Percentiles rank a stretch among this genome's conserved stretches.
Evolutionary conservation across 2,329 filamentous ascomycete species (phyloP).

Genomic region (Cercospora sp.): DNA sequence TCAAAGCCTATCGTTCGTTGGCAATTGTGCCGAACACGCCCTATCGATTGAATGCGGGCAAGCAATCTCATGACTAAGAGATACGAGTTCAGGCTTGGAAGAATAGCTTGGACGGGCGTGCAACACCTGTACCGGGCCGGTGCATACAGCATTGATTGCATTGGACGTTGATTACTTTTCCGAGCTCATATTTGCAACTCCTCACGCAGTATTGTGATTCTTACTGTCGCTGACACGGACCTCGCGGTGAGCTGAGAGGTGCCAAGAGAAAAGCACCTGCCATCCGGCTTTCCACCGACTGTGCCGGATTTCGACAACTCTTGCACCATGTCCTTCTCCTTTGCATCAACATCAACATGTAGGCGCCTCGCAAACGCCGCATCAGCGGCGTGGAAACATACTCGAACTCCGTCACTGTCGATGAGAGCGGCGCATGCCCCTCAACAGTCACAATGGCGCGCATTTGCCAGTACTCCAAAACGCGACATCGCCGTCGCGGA

Average conservation of each 20-base stretch:
- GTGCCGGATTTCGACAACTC: not conserved
- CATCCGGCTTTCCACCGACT: constrained; percentile 8
- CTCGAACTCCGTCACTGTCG: not conserved
- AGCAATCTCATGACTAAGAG: constrained; percentile 14
- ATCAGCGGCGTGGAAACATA: not conserved
- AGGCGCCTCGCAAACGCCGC: constrained; percentile 8
- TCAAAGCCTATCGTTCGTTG: not conserved
- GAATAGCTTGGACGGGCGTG: not conserved
- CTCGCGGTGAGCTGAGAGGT: not conserved
- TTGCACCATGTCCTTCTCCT: constrained; percentile 13
- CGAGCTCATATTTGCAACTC: not conserved
- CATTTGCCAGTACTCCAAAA: constrained; percentile 39
- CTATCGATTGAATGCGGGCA: constrained; percentile 13
- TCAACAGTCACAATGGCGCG: constrained; percentile 19
- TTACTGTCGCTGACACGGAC: not conserved
- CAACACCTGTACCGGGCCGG: not conserved
- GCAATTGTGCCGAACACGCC: not conserved
- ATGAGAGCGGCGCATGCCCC: not conserved
- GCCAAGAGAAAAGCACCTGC: constrained; percentile 14
- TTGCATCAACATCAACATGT: constrained; percentile 14
- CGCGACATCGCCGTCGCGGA: constrained; percentile 46
- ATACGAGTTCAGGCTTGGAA: not conserved
- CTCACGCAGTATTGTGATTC: not conserved
- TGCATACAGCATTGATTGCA: not conserved
- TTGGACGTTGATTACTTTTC: not conserved